These are phyloP conservation scores for Rhodotorula sp. DNA, from an alignment of 1,284 basidiomycete species.

Conservation along the genomic window DNA sequence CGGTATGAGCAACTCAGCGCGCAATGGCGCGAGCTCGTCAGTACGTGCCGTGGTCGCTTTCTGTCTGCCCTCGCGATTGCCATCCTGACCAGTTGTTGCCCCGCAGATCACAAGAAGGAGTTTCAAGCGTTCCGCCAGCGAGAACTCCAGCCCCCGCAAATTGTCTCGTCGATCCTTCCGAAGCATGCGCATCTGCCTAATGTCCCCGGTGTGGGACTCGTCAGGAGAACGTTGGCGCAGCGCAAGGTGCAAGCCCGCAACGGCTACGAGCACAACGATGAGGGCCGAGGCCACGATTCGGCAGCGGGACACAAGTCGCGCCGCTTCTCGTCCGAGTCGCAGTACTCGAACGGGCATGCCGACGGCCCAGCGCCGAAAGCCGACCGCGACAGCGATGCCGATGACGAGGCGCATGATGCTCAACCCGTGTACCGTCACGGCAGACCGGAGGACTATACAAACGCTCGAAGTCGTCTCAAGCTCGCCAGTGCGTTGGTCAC, in stretches of 20 bases:
- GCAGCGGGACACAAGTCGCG: background rate
- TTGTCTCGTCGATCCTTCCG: conserved; percentile 26
- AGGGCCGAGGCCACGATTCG: background rate
- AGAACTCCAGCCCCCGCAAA: conserved; percentile 17
- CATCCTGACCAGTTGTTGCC: background rate
- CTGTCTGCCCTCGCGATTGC: no score
- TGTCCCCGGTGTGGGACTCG: conserved; percentile 30
- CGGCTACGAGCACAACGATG: background rate
- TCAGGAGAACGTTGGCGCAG: conserved; percentile 26
- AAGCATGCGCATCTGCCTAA: conserved; percentile 13
- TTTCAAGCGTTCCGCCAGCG: conserved; percentile 22
- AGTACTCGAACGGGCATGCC: background rate
- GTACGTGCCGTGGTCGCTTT: background rate
- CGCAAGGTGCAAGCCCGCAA: background rate
- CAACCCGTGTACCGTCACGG: conserved; percentile 7
- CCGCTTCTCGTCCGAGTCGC: background rate
- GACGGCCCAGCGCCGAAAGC: background rate
- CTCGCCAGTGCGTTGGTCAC: conserved; percentile 29
- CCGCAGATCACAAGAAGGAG: conserved; percentile 34
- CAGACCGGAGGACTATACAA: conserved; percentile 34
- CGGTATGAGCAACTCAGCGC: conserved; percentile 30
- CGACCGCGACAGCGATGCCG: background rate
- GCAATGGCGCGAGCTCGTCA: conserved; percentile 36
- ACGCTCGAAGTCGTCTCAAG: conserved; percentile 37
- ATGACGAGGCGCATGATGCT: background rate